Evolutionary conservation across 148 eudicot genomes (phyloP).

Genomic region (Heliosperma pusillum): DNA sequence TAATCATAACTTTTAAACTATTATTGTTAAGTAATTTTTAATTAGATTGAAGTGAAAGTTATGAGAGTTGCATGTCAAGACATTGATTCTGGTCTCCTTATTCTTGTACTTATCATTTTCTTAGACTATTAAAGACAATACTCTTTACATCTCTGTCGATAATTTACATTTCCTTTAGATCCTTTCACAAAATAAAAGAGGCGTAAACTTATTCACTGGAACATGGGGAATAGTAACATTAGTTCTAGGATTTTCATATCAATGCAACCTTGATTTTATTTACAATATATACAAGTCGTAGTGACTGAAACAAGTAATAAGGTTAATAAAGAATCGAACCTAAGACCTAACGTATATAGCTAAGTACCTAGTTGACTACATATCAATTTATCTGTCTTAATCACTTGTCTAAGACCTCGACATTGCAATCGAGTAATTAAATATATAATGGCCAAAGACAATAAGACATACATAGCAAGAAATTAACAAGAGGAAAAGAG

Average conservation of each 20-base stretch:
- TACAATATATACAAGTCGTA: too few species aligned
- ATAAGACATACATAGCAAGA: neutral
- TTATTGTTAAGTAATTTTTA: neutral
- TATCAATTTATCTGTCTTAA: neutral
- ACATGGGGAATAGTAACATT: neutral
- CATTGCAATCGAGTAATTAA: neutral
- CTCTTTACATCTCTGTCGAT: too few species aligned
- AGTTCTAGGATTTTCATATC: neutral
- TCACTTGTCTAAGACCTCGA: neutral
- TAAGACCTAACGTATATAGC: neutral
- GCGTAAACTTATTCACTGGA: too few species aligned
- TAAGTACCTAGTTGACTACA: too few species aligned
- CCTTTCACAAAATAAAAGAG: too few species aligned
- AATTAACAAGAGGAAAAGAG: neutral
- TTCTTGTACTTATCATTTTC: neutral
- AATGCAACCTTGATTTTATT: too few species aligned
- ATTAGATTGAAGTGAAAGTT: conserved; percentile 5
- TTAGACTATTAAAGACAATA: too few species aligned
- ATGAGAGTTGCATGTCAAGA: conserved; percentile 7
- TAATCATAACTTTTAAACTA: neutral
- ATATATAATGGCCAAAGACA: too few species aligned
- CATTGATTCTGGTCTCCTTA: neutral
- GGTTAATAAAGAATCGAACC: too few species aligned
- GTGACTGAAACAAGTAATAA: too few species aligned
- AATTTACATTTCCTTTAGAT: too few species aligned